A percentile compares a stretch with the other conserved stretches of the same genome.
phyloP scores from a whole-genome alignment of 2,329 filamentous ascomycete species.

The Biscogniauxia mediterranea region DNA sequence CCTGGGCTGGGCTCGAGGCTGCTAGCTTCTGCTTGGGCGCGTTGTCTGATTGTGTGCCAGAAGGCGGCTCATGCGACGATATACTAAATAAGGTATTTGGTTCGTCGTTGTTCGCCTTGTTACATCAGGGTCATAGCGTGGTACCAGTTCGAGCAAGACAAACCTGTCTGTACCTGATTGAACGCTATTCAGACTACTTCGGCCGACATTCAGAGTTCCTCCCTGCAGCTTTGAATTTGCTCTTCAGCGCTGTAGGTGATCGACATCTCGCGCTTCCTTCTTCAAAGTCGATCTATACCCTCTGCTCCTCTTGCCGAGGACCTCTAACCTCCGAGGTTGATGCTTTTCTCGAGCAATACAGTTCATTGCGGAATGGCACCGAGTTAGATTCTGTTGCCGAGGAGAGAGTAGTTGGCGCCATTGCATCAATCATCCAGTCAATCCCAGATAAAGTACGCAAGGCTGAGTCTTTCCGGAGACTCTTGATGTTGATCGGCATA shows the following conservation, averaged over 20 bases:
- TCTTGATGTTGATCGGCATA: slow-evolving; percentile 60
- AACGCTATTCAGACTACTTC: slow-evolving; percentile 75
- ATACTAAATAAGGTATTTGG: slow-evolving; percentile 62
- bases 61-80: slow-evolving; percentile 56
- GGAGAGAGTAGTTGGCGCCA: slow-evolving; percentile 70
- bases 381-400: slow-evolving; percentile 67
- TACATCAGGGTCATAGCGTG: slow-evolving; percentile 46
- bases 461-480: slow-evolving; percentile 50
- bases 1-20: slow-evolving; percentile 61
- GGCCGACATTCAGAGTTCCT: slow-evolving; percentile 65
- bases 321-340: slow-evolving; percentile 65
- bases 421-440: slow-evolving; percentile 74
- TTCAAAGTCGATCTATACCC: slow-evolving; percentile 69
- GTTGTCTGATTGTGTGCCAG: slow-evolving; percentile 63
- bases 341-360: slow-evolving; percentile 71
- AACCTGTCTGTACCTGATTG: slow-evolving; percentile 68
- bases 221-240: slow-evolving; percentile 68
- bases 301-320: slow-evolving; percentile 73
- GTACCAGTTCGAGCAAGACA: slow-evolving; percentile 64
- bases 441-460: slow-evolving; percentile 57
- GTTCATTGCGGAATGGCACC: slow-evolving; percentile 56
- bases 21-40: slow-evolving; percentile 63
- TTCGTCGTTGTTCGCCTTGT: slow-evolving; percentile 54
- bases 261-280: slow-evolving; percentile 63
- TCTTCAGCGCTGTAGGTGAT: slow-evolving; percentile 69